Evolutionary conservation across 2,329 filamentous ascomycete genomes (phyloP).

Genomic region (Penicillium thymicola): DNA sequence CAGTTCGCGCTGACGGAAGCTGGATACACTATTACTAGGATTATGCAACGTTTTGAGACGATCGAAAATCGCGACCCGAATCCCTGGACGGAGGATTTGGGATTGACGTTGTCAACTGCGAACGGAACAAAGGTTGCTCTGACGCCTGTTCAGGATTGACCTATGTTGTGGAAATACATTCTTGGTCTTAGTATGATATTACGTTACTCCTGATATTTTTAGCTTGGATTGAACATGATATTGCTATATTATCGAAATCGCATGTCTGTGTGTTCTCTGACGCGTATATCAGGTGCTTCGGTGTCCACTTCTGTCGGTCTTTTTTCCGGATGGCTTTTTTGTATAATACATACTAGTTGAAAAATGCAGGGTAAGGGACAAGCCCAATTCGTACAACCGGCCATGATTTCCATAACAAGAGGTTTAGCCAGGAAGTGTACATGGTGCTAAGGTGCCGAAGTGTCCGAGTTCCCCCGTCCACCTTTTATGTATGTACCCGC

Average conservation of each 20-base stretch:
- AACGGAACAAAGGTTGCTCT: slow-evolving; percentile 23
- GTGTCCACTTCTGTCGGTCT: neutral
- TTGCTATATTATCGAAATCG: too few relatives aligned
- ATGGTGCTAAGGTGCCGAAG: neutral
- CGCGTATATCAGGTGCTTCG: neutral
- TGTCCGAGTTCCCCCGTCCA: neutral
- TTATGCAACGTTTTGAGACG: slow-evolving; percentile 31
- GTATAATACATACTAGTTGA: neutral
- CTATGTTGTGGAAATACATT: neutral
- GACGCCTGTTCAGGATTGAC: slow-evolving; percentile 1
- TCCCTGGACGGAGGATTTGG: slow-evolving; percentile 27
- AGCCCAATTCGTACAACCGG: neutral
- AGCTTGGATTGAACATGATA: neutral
- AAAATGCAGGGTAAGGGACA: neutral
- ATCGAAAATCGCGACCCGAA: slow-evolving; percentile 28
- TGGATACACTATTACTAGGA: slow-evolving; percentile 32
- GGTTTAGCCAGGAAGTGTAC: neutral
- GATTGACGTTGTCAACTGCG: slow-evolving; percentile 20
- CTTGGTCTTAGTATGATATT: too few relatives aligned
- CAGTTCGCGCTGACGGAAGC: slow-evolving; percentile 39
- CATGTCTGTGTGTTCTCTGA: neutral
- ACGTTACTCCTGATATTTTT: neutral
- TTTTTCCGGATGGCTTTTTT: neutral
- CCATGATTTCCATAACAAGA: neutral
- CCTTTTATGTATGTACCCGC: neutral